Conservation (phyloP, 106 monocot genomes). For the Phalaenopsis aphrodite region DNA sequence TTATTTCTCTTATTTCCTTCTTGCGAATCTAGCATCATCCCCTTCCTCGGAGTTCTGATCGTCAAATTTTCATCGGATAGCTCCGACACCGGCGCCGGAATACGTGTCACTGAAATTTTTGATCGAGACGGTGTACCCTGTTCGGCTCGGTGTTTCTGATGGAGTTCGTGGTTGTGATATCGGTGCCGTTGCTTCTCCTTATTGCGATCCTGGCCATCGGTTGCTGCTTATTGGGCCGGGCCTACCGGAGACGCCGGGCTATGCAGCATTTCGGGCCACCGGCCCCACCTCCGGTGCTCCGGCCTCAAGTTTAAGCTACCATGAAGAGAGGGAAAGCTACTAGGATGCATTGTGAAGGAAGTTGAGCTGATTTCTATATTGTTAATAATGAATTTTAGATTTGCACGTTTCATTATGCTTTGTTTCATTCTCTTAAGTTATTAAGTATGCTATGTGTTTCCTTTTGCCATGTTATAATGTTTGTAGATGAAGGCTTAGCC, state of each 20-base stretch:
- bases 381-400: no score
- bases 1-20: background rate
- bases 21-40: background rate
- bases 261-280: constrained; percentile 17
- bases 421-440: no score
- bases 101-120: no score
- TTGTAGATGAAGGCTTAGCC: no score
- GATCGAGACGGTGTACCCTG: no score
- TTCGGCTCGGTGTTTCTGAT: background rate
- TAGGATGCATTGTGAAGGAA: no score
- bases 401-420: no score
- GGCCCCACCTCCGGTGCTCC: constrained; percentile 8
- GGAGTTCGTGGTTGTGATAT: constrained; percentile 25
- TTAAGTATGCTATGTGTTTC: no score
- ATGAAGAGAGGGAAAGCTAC: no score
- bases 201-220: constrained; percentile 13
- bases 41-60: no score
- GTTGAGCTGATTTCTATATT: no score
- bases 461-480: no score
- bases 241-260: background rate
- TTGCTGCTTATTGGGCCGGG: constrained; percentile 21
- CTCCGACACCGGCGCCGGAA: background rate
- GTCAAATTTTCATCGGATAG: background rate
- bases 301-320: background rate
- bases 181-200: constrained; percentile 23